phyloP scores from a whole-genome alignment of 768 basidiomycete genomes.

The Rhizopogon rudus region DNA sequence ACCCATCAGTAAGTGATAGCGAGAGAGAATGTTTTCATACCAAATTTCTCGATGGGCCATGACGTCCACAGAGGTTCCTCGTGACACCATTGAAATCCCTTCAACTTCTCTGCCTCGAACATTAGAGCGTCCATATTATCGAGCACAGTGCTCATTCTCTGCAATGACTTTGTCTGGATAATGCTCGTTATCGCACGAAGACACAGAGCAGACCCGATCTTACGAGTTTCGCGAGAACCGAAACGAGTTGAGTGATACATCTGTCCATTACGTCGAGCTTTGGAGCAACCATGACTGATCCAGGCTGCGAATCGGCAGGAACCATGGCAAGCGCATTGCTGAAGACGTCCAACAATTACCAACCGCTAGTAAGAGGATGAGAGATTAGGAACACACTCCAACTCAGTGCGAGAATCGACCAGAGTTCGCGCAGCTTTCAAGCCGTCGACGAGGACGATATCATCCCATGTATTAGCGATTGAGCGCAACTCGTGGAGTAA shows the following conservation, averaged over 20 bases:
- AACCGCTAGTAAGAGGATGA: background rate
- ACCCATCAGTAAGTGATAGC: background rate
- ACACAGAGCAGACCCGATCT: conserved; percentile 15
- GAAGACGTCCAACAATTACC: background rate
- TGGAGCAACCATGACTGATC: conserved; percentile 54
- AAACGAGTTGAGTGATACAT: conserved; percentile 53
- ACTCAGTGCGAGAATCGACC: conserved; percentile 75
- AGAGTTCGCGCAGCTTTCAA: conserved; percentile 67
- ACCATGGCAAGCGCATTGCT: conserved; percentile 64
- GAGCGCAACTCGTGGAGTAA: conserved; percentile 63
- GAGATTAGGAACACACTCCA: conserved; percentile 55
- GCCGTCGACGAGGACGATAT: conserved; percentile 75
- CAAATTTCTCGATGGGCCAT: conserved; percentile 78
- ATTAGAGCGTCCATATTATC: conserved; percentile 63
- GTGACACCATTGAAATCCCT: conserved; percentile 68
- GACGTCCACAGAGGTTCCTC: conserved; percentile 77
- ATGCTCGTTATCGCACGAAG: background rate
- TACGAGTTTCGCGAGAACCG: conserved; percentile 62
- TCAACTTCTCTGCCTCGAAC: conserved; percentile 63
- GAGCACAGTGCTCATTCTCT: conserved; percentile 55
- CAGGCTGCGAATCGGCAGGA: conserved; percentile 49
- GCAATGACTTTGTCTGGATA: conserved; percentile 63
- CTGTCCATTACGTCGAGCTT: conserved; percentile 67
- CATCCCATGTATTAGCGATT: conserved; percentile 74
- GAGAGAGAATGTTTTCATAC: conserved; percentile 26